Percentiles rank a stretch among this genome's conserved stretches.
These are phyloP conservation scores for Quercus phellos DNA, from an alignment of 331 rosid species.

Conservation along the genomic window DNA sequence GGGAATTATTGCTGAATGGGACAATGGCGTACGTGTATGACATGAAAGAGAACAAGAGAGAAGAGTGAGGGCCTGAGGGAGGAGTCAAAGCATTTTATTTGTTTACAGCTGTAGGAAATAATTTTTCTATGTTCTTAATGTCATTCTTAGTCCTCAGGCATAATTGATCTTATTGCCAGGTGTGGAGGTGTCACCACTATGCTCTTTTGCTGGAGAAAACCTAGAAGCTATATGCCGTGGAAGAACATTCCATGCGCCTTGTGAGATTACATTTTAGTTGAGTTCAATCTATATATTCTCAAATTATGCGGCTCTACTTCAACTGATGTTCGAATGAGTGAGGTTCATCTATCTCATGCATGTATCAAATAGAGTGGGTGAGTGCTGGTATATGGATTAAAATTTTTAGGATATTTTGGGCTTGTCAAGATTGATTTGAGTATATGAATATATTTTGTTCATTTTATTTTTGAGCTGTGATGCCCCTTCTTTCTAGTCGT, in stretches of 20 bases:
- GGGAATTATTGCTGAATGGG: no score
- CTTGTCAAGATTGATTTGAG: slow-evolving; percentile 10
- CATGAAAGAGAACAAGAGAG: background rate
- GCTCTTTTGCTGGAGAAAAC: slow-evolving; percentile 91
- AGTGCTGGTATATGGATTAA: background rate
- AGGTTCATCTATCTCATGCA: slow-evolving; percentile 19
- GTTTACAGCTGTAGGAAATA: background rate
- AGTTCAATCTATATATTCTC: background rate
- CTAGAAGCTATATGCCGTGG: slow-evolving; percentile 94
- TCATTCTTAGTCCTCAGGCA: background rate
- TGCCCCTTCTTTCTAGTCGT: background rate
- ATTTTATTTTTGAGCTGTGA: background rate
- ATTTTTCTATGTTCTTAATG: background rate
- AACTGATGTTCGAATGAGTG: slow-evolving; percentile 20
- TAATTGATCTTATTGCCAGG: slow-evolving; percentile 38
- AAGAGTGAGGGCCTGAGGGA: background rate
- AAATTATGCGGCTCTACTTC: slow-evolving; percentile 34
- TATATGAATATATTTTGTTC: background rate
- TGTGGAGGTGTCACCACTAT: slow-evolving; percentile 91
- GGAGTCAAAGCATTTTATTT: no score
- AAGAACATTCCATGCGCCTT: slow-evolving; percentile 99
- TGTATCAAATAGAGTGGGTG: slow-evolving; percentile 3
- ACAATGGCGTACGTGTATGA: no score
- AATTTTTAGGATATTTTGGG: background rate
- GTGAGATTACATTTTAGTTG: slow-evolving; percentile 81